Percentiles rank a stretch among this genome's conserved stretches.
phyloP scores from a whole-genome alignment of 83 land plant species.

The Picea engelmannii region DNA sequence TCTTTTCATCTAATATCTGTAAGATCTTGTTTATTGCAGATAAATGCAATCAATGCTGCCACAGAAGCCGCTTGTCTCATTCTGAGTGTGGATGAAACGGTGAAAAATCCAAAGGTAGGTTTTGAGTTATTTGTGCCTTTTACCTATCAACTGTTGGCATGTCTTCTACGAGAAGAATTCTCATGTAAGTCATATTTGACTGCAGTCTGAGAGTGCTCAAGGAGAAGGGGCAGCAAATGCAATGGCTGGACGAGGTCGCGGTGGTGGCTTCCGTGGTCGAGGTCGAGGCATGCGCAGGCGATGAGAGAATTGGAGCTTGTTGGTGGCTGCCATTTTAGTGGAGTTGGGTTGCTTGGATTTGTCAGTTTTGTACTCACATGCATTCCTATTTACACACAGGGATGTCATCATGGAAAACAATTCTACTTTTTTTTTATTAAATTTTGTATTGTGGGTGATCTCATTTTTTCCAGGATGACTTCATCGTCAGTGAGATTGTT shows the following conservation, averaged over 20 bases:
- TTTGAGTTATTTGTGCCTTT: neutral
- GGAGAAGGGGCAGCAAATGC: constrained; percentile 96
- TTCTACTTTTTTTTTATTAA: neutral
- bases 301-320: constrained; percentile 12
- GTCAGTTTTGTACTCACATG: too few species aligned
- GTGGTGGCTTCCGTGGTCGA: constrained; percentile 67
- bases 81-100: constrained; percentile 97
- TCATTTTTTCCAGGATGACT: neutral
- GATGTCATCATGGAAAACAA: neutral
- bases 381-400: neutral
- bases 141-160: neutral
- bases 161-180: neutral
- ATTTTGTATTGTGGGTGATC: neutral
- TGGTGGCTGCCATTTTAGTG: too few species aligned
- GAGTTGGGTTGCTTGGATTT: too few species aligned
- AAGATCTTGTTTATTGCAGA: constrained; percentile 43
- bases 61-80: constrained; percentile 95
- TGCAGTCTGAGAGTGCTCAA: constrained; percentile 98
- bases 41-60: constrained; percentile 99
- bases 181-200: constrained; percentile 5
- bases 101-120: constrained; percentile 89
- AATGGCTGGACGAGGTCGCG: constrained; percentile 93
- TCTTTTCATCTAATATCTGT: neutral
- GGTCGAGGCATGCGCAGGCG: constrained; percentile 98
- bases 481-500: neutral